Percentiles rank a stretch among this genome's conserved stretches.
phyloP scores from a whole-genome alignment of 768 basidiomycete genomes.

The Hirschioporus abietinus region DNA sequence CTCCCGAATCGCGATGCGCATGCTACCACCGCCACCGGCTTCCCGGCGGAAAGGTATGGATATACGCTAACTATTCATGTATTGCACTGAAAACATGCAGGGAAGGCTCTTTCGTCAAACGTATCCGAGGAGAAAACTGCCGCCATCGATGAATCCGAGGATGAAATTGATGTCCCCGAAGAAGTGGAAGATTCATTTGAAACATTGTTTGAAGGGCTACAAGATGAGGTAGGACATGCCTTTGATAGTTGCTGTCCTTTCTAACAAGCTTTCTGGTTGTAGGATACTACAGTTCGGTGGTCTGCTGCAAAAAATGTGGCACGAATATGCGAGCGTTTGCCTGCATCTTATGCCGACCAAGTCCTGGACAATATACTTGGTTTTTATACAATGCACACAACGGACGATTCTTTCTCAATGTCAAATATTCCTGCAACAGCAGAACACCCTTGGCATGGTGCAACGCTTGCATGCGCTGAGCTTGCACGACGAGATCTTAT shows the following conservation, averaged over 20 bases:
- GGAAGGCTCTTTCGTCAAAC: conserved; percentile 15
- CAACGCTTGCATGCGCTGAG: conserved; percentile 88
- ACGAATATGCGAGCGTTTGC: conserved; percentile 76
- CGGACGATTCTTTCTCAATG: conserved; percentile 48
- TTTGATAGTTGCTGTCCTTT: conserved; percentile 6
- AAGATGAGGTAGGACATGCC: conserved; percentile 61
- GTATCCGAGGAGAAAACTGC: conserved; percentile 11
- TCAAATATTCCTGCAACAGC: conserved; percentile 74
- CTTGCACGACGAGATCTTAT: conserved; percentile 81
- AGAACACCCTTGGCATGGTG: conserved; percentile 93
- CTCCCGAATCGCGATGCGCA: conserved; percentile 56
- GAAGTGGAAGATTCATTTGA: conserved; percentile 73
- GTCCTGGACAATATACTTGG: conserved; percentile 75
- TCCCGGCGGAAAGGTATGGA: conserved; percentile 37
- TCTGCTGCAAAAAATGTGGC: conserved; percentile 91
- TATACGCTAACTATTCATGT: not conserved
- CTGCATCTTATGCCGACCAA: conserved; percentile 67
- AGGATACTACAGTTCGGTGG: conserved; percentile 96
- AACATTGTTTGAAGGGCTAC: conserved; percentile 63
- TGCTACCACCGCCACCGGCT: conserved; percentile 46
- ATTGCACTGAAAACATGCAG: conserved; percentile 11
- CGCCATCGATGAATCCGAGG: conserved; percentile 19
- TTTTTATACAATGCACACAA: conserved; percentile 72
- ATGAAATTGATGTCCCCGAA: conserved; percentile 66
- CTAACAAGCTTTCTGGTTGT: conserved; percentile 9